Evolutionary conservation across 176 grass and related monocot species (phyloP).

Genomic region (Oryza australiensis): DNA sequence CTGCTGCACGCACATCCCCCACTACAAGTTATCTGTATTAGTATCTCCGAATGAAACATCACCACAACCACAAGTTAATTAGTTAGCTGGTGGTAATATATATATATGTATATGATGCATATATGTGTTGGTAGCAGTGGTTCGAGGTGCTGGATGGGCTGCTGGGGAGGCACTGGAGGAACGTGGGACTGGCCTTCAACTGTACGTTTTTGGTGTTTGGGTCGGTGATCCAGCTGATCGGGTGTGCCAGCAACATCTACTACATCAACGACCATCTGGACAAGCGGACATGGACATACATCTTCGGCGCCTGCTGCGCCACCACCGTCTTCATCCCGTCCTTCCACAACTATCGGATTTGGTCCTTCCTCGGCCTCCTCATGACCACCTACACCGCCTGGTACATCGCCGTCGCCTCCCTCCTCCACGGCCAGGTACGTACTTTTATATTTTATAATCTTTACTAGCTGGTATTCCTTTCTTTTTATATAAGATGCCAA

Average conservation of each 20-base stretch:
- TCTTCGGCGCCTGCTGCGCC: constrained; percentile 96
- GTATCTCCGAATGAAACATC: too few species aligned
- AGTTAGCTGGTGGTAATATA: too few species aligned
- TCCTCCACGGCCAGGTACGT: constrained; percentile 79
- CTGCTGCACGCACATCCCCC: too few species aligned
- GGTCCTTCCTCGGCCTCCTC: constrained; percentile 83
- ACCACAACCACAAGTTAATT: too few species aligned
- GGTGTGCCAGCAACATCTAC: constrained; percentile 98
- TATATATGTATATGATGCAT: too few species aligned
- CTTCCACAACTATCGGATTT: constrained; percentile 98
- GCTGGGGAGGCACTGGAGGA: constrained; percentile 85
- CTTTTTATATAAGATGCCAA: too few species aligned
- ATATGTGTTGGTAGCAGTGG: constrained; percentile 44
- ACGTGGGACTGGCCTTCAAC: constrained; percentile 87
- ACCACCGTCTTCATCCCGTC: constrained; percentile 96
- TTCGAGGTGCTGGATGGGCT: constrained; percentile 95
- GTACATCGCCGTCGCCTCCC: constrained; percentile 89
- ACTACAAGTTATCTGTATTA: too few species aligned
- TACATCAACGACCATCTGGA: constrained; percentile 93
- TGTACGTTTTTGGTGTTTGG: constrained; percentile 98
- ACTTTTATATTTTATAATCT: too few species aligned
- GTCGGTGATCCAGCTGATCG: constrained; percentile 97
- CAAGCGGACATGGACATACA: constrained; percentile 96
- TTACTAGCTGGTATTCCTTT: too few species aligned
- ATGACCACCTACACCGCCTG: constrained; percentile 98